phyloP scores from a whole-genome alignment of 495 filamentous ascomycete genomes.

The Neurospora cerealis region DNA sequence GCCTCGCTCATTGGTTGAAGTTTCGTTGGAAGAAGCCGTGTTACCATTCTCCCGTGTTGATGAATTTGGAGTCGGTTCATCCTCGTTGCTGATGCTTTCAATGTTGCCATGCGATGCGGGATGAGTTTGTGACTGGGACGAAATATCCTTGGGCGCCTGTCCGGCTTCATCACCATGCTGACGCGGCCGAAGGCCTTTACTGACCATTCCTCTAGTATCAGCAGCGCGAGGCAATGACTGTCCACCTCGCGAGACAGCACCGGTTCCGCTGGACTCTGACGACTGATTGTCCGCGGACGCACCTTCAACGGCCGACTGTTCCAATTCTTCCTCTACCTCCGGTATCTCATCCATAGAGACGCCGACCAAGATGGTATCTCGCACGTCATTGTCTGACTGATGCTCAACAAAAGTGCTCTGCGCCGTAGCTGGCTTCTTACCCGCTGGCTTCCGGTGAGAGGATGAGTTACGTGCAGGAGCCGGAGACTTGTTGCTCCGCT shows the following conservation, averaged over 20 bases:
- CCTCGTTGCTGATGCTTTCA: background rate
- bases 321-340: slow-evolving; percentile 12
- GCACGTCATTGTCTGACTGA: slow-evolving; percentile 32
- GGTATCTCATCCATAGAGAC: slow-evolving; percentile 16
- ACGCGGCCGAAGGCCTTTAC: no score
- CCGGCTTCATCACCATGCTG: background rate
- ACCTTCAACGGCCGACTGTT: slow-evolving; percentile 8
- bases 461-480: slow-evolving; percentile 18
- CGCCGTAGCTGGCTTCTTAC: slow-evolving; percentile 22
- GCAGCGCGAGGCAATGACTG: background rate
- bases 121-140: background rate
- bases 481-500: slow-evolving; percentile 20
- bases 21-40: background rate
- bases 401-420: slow-evolving; percentile 21
- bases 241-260: background rate
- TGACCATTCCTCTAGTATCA: background rate
- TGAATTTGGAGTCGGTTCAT: background rate
- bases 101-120: background rate
- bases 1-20: background rate
- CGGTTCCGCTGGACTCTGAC: background rate
- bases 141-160: background rate
- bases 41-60: background rate
- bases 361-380: slow-evolving; percentile 41
- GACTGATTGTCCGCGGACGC: background rate
- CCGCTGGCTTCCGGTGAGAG: slow-evolving; percentile 24